Conservation (phyloP, 202 grass and related monocot genomes). For the Brachypodium distachyon region DNA sequence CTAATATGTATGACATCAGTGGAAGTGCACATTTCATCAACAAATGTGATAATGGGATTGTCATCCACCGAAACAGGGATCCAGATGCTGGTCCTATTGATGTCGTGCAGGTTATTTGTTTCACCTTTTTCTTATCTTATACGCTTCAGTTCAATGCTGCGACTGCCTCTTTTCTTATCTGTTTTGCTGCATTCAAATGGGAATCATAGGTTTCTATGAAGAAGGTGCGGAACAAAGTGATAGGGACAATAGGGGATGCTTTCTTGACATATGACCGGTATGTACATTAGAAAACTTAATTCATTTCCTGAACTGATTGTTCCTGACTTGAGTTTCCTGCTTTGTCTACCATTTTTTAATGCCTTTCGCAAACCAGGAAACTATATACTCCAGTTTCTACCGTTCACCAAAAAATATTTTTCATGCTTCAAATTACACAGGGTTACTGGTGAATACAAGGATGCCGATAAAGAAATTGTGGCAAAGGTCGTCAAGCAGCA, state of each 20-base stretch:
- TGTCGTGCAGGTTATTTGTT: conserved; percentile 48
- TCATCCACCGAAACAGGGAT: conserved; percentile 78
- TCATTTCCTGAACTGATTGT: neutral
- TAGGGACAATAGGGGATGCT: conserved; percentile 75
- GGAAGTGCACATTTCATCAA: conserved; percentile 99
- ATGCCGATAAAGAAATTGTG: conserved; percentile 17
- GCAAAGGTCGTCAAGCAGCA: neutral
- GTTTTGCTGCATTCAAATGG: neutral
- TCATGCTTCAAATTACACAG: conserved; percentile 1
- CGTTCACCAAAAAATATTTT: neutral
- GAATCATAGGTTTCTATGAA: conserved; percentile 66
- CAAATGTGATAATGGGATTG: conserved; percentile 98
- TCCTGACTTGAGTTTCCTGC: too few species aligned
- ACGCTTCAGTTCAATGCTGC: neutral
- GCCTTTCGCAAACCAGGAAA: neutral
- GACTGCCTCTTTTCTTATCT: neutral
- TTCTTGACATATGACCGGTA: conserved; percentile 81
- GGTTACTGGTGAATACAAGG: conserved; percentile 43
- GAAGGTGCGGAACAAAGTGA: conserved; percentile 98
- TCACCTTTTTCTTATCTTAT: neutral
- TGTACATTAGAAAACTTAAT: neutral
- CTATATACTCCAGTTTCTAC: neutral
- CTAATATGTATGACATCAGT: conserved; percentile 95
- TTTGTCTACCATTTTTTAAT: neutral
- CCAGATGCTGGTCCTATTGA: conserved; percentile 60